phyloP scores from a whole-genome alignment of 2,329 filamentous ascomycete genomes.

The Fusarium brachygibbosum region DNA sequence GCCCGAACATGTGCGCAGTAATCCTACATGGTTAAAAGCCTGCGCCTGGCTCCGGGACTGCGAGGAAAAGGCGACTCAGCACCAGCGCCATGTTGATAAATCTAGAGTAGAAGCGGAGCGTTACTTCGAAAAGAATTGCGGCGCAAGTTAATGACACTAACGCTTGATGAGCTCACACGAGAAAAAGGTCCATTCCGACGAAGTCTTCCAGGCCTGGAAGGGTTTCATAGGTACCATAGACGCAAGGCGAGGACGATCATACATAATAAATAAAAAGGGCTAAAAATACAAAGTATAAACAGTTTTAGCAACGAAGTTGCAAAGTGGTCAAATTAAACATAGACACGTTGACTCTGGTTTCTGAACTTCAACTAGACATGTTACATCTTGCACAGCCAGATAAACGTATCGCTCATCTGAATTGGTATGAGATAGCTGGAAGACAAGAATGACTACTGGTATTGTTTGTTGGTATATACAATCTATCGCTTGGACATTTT shows the following conservation, averaged over 20 bases:
- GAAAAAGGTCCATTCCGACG: background rate
- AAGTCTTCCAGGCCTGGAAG: background rate
- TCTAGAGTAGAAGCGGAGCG: slow-evolving; percentile 44
- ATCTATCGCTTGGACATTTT: slow-evolving; percentile 49
- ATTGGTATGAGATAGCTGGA: background rate
- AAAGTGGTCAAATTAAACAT: background rate
- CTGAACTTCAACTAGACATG: background rate
- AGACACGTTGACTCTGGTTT: background rate
- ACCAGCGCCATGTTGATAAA: slow-evolving; percentile 27
- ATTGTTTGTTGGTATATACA: slow-evolving; percentile 48
- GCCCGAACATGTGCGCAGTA: slow-evolving; percentile 60
- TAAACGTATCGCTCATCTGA: background rate
- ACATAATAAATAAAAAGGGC: background rate
- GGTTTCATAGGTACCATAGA: background rate
- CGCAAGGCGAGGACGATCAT: background rate
- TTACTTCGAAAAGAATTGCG: slow-evolving; percentile 37
- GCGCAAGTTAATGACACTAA: slow-evolving; percentile 1
- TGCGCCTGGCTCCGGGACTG: slow-evolving; percentile 55
- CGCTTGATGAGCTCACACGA: background rate
- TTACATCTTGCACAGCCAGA: background rate
- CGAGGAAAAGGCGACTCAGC: slow-evolving; percentile 36
- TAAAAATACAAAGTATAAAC: background rate
- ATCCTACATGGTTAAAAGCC: slow-evolving; percentile 62
- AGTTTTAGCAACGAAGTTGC: background rate
- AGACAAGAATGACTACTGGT: slow-evolving; percentile 41